Percentiles rank a stretch among this genome's conserved stretches.
phyloP scores from a whole-genome alignment of 169 alveolate genomes.

The Prorocentrum cordatum region DNA sequence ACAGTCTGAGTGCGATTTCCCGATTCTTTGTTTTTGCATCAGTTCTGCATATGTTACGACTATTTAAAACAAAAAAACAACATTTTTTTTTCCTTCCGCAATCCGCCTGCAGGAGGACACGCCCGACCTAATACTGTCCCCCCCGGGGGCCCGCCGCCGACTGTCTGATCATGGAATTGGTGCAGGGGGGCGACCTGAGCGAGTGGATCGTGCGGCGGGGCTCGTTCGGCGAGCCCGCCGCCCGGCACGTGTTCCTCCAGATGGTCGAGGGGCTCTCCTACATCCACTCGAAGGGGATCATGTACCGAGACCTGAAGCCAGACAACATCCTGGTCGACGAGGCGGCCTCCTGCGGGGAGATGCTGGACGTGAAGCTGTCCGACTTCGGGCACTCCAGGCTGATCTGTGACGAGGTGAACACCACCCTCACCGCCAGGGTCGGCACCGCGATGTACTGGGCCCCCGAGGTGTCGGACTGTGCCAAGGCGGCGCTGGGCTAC shows the following conservation, averaged over 20 bases:
- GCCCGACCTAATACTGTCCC: too few species aligned
- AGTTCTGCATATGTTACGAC: too few species aligned
- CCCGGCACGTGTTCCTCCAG: slow-evolving; percentile 42
- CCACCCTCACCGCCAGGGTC: slow-evolving; percentile 28
- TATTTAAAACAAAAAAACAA: too few species aligned
- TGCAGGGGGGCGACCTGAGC: slow-evolving; percentile 36
- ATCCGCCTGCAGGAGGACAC: too few species aligned
- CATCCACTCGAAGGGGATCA: slow-evolving; percentile 49
- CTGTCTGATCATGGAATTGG: slow-evolving; percentile 48
- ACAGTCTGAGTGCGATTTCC: too few species aligned
- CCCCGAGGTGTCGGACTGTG: slow-evolving; percentile 40
- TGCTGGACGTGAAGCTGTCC: slow-evolving; percentile 17
- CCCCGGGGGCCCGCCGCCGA: too few species aligned
- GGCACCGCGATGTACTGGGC: slow-evolving; percentile 70
- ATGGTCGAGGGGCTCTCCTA: slow-evolving; percentile 29
- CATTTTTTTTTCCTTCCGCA: too few species aligned
- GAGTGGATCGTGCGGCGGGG: slow-evolving; percentile 34
- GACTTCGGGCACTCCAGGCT: slow-evolving; percentile 59
- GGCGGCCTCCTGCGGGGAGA: background rate
- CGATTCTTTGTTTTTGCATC: too few species aligned
- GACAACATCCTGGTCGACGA: slow-evolving; percentile 20
- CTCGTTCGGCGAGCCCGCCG: slow-evolving; percentile 7
- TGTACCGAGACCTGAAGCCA: slow-evolving; percentile 34
- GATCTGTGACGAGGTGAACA: slow-evolving; percentile 12
- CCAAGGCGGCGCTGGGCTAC: slow-evolving; percentile 33